Base-by-base conservation (phyloP, 1,284 basidiomycete genomes). In the Melampsora larici-populina region DNA sequence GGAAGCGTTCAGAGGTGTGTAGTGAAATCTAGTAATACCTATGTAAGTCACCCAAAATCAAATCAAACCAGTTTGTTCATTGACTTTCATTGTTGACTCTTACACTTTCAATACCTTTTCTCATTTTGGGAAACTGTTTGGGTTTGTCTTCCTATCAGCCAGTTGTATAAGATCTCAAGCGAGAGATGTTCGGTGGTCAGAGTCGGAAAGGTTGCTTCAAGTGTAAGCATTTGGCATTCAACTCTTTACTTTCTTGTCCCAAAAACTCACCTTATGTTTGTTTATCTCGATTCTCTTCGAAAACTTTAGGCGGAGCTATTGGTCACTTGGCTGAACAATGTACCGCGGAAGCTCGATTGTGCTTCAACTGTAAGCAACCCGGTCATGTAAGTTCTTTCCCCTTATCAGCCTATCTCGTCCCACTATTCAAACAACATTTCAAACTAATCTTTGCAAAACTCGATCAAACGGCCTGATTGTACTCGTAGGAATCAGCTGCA, bases 341-440 rank as follows among this genome's bases (percentile, higher is more conserved):
- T 36, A 31, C 69, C 5, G 69, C 69, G 1, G 69, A 70, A 21
- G 18, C 21, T 58, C 69, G 69, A 55, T 49, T 70, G 17, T 70
- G 69, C 58, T 70, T 36, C 49, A 70, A 70, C 60, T 70, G 69
- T 43, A 70, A 60, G 33, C 69, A 55, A 70, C 36, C 69, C n/a
- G 69, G 69, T 36, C 69, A 70, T 60, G 69, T 70, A 24, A 29
- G 36, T 51, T 6, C 4, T 58, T 31, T 64, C 18, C 33, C 26
- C 55, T 40, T 21, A 33, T 15, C 49, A 15, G 21, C 4, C 8
- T n/a, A 36, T 36, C 36, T 36, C 9, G 36, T 36, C 36, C 1
- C 8, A 24, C 55, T 24, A 24, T 29, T 1, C n/a, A 8, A n/a
- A 24, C 55, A n/a, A 13, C 55, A 58, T 67, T 24, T 13, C n/a